These are phyloP conservation scores for Pseudogymnoascus sp. DNA, from an alignment of 2,329 filamentous ascomycete species.

Conservation along the genomic window DNA sequence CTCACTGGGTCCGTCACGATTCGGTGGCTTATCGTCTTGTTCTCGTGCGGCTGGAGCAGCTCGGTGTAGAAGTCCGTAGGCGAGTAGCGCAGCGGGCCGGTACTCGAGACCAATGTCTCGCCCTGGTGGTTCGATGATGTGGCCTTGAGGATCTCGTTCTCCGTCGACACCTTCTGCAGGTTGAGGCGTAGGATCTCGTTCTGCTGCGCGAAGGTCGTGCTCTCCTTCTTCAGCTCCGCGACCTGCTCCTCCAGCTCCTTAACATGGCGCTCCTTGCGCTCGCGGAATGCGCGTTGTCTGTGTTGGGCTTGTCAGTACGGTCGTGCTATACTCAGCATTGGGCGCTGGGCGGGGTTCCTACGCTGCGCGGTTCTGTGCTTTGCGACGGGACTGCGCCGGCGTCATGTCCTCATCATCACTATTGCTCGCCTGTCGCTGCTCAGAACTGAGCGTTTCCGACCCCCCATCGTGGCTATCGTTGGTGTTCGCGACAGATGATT, in stretches of 20 bases:
- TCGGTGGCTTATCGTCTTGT: constrained; percentile 59
- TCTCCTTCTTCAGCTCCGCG: constrained; percentile 64
- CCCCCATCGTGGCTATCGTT: constrained; percentile 1
- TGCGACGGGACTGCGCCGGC: constrained; percentile 51
- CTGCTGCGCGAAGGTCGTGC: constrained; percentile 64
- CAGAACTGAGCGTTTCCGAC: constrained; percentile 13
- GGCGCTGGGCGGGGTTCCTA: constrained; percentile 35
- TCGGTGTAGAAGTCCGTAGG: constrained; percentile 65
- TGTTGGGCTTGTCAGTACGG: not conserved
- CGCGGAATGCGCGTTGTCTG: constrained; percentile 91
- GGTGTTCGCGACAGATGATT: constrained; percentile 15
- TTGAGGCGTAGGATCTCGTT: constrained; percentile 82
- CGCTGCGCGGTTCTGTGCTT: constrained; percentile 67
- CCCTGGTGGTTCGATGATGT: constrained; percentile 48
- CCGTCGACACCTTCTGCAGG: constrained; percentile 73
- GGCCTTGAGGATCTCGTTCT: constrained; percentile 86
- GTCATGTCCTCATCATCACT: constrained; percentile 40
- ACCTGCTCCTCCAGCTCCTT: constrained; percentile 88
- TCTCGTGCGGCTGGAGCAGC: constrained; percentile 50
- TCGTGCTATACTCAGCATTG: not conserved
- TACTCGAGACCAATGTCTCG: constrained; percentile 37
- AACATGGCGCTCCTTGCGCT: constrained; percentile 90
- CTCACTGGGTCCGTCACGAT: constrained; percentile 53
- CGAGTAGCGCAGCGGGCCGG: constrained; percentile 61
- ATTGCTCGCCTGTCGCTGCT: constrained; percentile 29